Evolutionary conservation across 2,329 filamentous ascomycete species (phyloP).

Genomic region (Aureobasidium sp.): DNA sequence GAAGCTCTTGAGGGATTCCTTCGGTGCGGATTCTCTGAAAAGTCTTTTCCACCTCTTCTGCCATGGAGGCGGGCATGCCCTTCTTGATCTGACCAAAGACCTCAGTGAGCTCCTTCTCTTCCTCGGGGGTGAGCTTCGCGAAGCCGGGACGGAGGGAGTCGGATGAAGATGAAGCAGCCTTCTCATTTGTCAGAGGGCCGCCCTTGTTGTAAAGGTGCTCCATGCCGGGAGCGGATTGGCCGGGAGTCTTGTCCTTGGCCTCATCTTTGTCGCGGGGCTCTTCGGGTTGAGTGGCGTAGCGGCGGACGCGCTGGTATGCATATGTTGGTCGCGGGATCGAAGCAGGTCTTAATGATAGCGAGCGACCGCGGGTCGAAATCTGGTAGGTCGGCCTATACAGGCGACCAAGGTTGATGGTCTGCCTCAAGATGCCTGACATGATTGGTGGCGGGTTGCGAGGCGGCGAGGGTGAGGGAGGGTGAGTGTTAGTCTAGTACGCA

Average conservation of each 20-base stretch:
- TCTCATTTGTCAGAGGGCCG: conserved; percentile 34
- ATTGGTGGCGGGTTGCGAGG: conserved; percentile 12
- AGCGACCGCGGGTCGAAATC: conserved; percentile 28
- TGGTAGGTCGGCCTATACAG: conserved; percentile 30
- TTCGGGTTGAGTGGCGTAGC: conserved; percentile 39
- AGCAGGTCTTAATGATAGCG: conserved; percentile 30
- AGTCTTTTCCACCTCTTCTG: conserved; percentile 51
- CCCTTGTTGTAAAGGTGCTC: conserved; percentile 41
- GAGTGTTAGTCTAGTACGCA: neutral
- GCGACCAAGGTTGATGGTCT: conserved; percentile 28
- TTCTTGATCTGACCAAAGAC: conserved; percentile 51
- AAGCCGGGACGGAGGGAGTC: conserved; percentile 22
- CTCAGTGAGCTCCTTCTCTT: conserved; percentile 52
- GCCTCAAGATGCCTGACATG: conserved; percentile 31
- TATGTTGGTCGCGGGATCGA: conserved; percentile 38
- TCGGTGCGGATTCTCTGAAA: conserved; percentile 57
- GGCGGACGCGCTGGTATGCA: conserved; percentile 36
- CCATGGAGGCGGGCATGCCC: conserved; percentile 56
- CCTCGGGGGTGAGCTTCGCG: conserved; percentile 47
- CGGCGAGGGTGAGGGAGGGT: neutral
- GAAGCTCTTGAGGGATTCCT: conserved; percentile 64
- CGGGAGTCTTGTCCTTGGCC: conserved; percentile 29
- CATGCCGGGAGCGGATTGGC: conserved; percentile 35
- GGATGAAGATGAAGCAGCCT: conserved; percentile 22
- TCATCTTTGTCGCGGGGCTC: conserved; percentile 39